These are phyloP conservation scores for Mollisia scopiformis DNA, from an alignment of 2,329 filamentous ascomycete species.

Conservation along the genomic window DNA sequence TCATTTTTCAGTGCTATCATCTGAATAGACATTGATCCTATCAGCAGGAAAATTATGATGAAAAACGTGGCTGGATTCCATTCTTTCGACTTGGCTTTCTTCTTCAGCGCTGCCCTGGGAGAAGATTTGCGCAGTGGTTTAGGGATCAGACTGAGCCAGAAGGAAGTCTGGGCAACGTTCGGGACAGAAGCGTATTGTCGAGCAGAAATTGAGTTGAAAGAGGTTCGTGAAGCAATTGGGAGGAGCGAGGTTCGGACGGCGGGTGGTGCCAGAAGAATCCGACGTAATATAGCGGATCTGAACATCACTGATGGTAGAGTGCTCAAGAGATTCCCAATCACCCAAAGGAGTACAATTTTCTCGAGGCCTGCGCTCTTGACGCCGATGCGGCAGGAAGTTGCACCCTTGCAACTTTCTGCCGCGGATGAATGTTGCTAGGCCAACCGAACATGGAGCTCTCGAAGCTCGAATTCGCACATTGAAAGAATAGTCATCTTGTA, in stretches of 20 bases:
- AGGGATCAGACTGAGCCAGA: conserved; percentile 73
- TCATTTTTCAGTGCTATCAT: conserved; percentile 82
- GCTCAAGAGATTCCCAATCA: neutral
- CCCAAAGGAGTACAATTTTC: no score
- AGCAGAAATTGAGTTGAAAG: conserved; percentile 5
- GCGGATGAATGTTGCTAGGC: neutral
- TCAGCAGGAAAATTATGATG: conserved; percentile 80
- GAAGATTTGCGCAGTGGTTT: conserved; percentile 59
- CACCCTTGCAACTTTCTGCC: neutral
- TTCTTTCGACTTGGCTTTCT: conserved; percentile 56
- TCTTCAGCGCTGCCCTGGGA: conserved; percentile 40
- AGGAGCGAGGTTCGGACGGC: conserved; percentile 27
- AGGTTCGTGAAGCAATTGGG: conserved; percentile 4
- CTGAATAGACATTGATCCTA: conserved; percentile 95
- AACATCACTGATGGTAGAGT: conserved; percentile 23
- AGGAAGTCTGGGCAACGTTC: conserved; percentile 39
- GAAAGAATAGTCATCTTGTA: neutral
- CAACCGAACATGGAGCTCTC: neutral
- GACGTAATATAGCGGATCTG: conserved; percentile 24
- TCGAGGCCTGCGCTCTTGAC: no score
- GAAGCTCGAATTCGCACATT: neutral
- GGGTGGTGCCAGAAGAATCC: conserved; percentile 29
- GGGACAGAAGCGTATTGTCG: conserved; percentile 42
- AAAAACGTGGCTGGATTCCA: conserved; percentile 86
- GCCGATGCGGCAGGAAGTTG: neutral